Percentiles rank a stretch among this genome's conserved stretches.
phyloP scores from a whole-genome alignment of 108 stramenopile genomes.

The Fistulifera solaris region DNA sequence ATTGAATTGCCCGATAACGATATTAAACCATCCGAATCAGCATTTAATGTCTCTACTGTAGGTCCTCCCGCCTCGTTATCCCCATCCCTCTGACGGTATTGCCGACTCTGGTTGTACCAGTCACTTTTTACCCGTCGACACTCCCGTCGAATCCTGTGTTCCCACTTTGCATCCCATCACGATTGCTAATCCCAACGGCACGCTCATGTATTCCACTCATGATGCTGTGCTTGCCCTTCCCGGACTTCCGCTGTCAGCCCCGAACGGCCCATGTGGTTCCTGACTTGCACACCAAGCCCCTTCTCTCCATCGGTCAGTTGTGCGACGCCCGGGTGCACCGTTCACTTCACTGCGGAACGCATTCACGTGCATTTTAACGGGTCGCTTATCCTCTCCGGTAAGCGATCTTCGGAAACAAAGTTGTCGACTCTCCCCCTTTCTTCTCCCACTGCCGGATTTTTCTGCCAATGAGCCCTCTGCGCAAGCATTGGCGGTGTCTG shows the following conservation, averaged over 20 bases:
- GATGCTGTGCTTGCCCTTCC: constrained; percentile 1
- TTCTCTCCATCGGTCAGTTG: constrained; percentile 12
- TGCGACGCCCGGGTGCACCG: constrained; percentile 10
- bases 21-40: neutral
- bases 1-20: neutral
- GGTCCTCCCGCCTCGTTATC: neutral
- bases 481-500: no score
- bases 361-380: constrained; percentile 1
- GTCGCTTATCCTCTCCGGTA: neutral
- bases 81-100: neutral
- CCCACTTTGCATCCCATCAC: neutral
- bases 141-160: neutral
- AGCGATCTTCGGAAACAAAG: neutral
- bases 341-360: neutral
- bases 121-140: constrained; percentile 1
- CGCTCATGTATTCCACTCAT: constrained; percentile 6
- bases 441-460: no score
- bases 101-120: constrained; percentile 3
- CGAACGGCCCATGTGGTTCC: constrained; percentile 8
- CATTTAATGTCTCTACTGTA: neutral
- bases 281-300: neutral
- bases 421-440: no score
- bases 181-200: constrained; percentile 1
- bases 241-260: constrained; percentile 2
- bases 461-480: no score